phyloP scores from a whole-genome alignment of 805 yeast species.

The Trichomonascus vanleenenianus region DNA sequence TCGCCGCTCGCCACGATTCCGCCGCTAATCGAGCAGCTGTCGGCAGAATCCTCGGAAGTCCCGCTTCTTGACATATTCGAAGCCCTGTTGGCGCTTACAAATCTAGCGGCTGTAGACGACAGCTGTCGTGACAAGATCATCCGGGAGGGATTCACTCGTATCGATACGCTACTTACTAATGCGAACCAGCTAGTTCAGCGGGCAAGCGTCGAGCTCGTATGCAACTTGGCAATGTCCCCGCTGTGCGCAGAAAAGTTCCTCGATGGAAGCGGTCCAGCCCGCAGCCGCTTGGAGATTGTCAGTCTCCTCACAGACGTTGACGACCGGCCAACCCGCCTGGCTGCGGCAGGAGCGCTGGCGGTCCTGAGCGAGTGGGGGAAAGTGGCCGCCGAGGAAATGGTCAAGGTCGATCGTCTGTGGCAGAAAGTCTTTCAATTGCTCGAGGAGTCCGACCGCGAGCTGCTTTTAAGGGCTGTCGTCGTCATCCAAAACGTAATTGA shows the following conservation, averaged over 20 bases:
- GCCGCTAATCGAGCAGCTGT: constrained; percentile 26
- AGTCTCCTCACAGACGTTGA: constrained; percentile 27
- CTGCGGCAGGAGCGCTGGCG: constrained; percentile 36
- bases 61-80: constrained; percentile 40
- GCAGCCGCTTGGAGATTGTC: constrained; percentile 24
- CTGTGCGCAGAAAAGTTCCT: constrained; percentile 30
- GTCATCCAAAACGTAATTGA: constrained; percentile 1
- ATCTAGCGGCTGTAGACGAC: constrained; percentile 45
- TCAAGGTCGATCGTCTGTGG: constrained; percentile 21
- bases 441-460: constrained; percentile 2
- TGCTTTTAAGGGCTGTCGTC: constrained; percentile 5
- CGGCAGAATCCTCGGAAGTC: constrained; percentile 16
- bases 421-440: constrained; percentile 8
- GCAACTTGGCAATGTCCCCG: constrained; percentile 44
- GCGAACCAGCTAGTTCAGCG: constrained; percentile 45
- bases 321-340: constrained; percentile 27
- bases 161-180: constrained; percentile 39
- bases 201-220: constrained; percentile 54
- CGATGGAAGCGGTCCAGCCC: constrained; percentile 24
- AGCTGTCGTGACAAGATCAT: constrained; percentile 34
- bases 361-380: constrained; percentile 30
- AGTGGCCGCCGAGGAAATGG: constrained; percentile 25
- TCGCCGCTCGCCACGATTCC: constrained; percentile 25
- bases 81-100: constrained; percentile 58
- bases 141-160: constrained; percentile 37